Evolutionary conservation across 2,329 filamentous ascomycete species (phyloP).

Genomic region (Fusarium algeriense): DNA sequence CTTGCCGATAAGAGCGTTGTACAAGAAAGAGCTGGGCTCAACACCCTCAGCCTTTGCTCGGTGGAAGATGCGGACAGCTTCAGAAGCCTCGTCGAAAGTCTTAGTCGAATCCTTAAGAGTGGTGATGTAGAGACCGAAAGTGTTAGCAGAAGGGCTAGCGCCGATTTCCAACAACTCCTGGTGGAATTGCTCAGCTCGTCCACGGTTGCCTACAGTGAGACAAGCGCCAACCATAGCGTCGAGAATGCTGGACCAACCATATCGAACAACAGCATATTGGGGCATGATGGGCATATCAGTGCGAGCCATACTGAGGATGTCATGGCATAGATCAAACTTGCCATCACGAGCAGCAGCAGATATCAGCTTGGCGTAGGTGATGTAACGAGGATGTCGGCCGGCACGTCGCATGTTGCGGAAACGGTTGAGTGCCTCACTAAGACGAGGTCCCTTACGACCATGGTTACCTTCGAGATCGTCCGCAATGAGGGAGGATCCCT

Average conservation of each 20-base stretch:
- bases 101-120: slow-evolving; percentile 97
- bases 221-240: slow-evolving; percentile 97
- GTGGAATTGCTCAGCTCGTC: slow-evolving; percentile 86
- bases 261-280: slow-evolving; percentile 88
- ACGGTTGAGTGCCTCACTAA: slow-evolving; percentile 84
- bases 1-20: slow-evolving; percentile 98
- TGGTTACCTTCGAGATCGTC: slow-evolving; percentile 87
- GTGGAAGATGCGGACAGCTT: slow-evolving; percentile 97
- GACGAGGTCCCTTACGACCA: slow-evolving; percentile 76
- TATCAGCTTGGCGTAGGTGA: slow-evolving; percentile 96
- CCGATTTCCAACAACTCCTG: slow-evolving; percentile 93
- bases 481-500: slow-evolving; percentile 89
- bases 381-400: slow-evolving; percentile 92
- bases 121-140: slow-evolving; percentile 98
- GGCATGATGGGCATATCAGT: slow-evolving; percentile 86
- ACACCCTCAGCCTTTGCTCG: slow-evolving; percentile 94
- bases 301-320: slow-evolving; percentile 90
- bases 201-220: slow-evolving; percentile 83
- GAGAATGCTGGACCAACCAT: slow-evolving; percentile 95
- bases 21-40: slow-evolving; percentile 95
- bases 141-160: slow-evolving; percentile 93
- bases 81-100: slow-evolving; percentile 97
- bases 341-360: slow-evolving; percentile 87
- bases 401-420: slow-evolving; percentile 94
- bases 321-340: slow-evolving; percentile 83